These are phyloP conservation scores for Camillea tinctor DNA, from an alignment of 2,329 filamentous ascomycete species.

Conservation along the genomic window DNA sequence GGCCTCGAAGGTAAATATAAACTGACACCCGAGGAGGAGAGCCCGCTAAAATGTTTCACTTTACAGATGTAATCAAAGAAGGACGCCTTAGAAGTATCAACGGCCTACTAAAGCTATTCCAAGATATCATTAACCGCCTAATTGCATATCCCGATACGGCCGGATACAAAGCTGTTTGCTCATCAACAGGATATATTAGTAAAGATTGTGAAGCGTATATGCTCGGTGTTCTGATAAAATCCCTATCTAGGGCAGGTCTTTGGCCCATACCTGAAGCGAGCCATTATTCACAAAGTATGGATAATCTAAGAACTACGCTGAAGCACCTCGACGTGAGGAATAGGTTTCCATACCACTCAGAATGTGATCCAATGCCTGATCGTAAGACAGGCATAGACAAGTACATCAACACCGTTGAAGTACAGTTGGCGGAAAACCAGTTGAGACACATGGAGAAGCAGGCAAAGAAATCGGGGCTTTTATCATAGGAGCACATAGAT, in stretches of 20 bases:
- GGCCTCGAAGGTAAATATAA: constrained; percentile 4
- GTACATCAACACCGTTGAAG: not conserved
- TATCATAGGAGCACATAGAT: no score
- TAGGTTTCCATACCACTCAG: constrained; percentile 2
- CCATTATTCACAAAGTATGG: not conserved
- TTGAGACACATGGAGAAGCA: not conserved
- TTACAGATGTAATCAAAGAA: constrained; percentile 1
- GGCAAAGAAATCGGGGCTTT: not conserved
- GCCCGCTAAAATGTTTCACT: not conserved
- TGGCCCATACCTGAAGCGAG: constrained; percentile 12
- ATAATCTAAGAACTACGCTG: no score
- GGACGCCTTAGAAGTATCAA: constrained; percentile 1
- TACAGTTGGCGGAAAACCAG: not conserved
- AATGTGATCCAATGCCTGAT: constrained; percentile 1
- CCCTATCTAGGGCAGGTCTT: constrained; percentile 1
- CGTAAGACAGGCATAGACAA: not conserved
- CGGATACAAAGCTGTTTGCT: not conserved
- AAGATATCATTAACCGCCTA: not conserved
- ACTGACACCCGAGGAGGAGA: not conserved
- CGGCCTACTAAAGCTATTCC: not conserved
- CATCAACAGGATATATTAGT: no score
- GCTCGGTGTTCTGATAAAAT: constrained; percentile 12
- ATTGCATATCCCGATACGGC: not conserved
- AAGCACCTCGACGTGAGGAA: not conserved
- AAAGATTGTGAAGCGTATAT: constrained; percentile 9